Percentiles rank a stretch among this genome's conserved stretches.
Evolutionary conservation across 768 basidiomycete species (phyloP).

Genomic region (Leccinum sublutescens): DNA sequence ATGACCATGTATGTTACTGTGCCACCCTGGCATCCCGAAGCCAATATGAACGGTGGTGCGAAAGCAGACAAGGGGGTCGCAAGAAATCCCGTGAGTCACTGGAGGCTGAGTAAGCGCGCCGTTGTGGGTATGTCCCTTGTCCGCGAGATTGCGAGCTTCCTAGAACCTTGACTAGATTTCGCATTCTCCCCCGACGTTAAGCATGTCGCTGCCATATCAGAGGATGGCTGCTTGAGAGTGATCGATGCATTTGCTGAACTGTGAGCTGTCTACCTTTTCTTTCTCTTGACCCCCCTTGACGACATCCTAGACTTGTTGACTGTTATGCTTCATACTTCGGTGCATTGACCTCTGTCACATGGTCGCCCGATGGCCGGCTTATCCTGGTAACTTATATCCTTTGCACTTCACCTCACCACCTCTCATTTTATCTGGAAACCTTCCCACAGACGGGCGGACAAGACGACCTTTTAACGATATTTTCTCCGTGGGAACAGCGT

Average conservation of each 20-base stretch:
- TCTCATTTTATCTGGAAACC: constrained; percentile 3
- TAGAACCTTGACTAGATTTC: constrained; percentile 55
- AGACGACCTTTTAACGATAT: constrained; percentile 93
- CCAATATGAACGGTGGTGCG: constrained; percentile 28
- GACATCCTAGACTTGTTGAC: constrained; percentile 70
- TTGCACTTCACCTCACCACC: background rate
- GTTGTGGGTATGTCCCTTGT: constrained; percentile 60
- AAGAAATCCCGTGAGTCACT: constrained; percentile 91
- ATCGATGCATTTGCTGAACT: constrained; percentile 86
- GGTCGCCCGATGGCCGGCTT: constrained; percentile 95
- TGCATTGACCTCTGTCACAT: constrained; percentile 82
- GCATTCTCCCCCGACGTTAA: constrained; percentile 93
- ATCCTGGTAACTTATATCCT: constrained; percentile 55
- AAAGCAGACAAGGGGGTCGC: constrained; percentile 63
- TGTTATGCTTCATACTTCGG: constrained; percentile 96
- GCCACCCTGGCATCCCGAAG: constrained; percentile 81
- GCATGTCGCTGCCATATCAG: constrained; percentile 85
- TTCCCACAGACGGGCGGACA: constrained; percentile 82
- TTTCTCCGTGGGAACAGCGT: constrained; percentile 92
- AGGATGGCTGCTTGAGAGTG: constrained; percentile 88
- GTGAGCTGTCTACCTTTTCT: constrained; percentile 42
- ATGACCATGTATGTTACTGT: constrained; percentile 77
- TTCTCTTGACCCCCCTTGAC: constrained; percentile 6
- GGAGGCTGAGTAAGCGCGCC: constrained; percentile 70
- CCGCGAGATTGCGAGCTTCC: background rate